These are phyloP conservation scores for Fusarium palustre DNA, from an alignment of 2,329 filamentous ascomycete genomes.

Conservation along the genomic window DNA sequence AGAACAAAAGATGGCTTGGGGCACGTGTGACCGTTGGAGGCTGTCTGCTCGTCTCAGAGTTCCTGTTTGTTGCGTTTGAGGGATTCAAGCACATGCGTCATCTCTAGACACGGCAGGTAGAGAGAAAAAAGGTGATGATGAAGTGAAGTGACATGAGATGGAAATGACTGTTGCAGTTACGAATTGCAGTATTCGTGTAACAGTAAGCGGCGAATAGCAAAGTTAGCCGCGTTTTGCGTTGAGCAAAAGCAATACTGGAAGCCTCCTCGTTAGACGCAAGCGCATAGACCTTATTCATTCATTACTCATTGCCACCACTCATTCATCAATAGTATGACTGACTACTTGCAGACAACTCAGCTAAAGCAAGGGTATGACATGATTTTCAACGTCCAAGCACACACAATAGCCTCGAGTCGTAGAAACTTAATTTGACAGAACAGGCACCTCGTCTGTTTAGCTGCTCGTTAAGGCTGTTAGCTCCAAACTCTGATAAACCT, in stretches of 20 bases:
- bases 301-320: not conserved
- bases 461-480: constrained; percentile 15
- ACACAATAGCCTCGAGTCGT: not conserved
- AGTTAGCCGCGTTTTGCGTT: constrained; percentile 34
- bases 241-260: not conserved
- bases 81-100: constrained; percentile 15
- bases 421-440: not conserved
- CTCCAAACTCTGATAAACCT: constrained; percentile 16
- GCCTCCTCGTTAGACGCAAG: constrained; percentile 5
- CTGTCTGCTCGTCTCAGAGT: constrained; percentile 7
- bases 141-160: constrained; percentile 9
- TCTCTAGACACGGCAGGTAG: not conserved
- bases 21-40: constrained; percentile 26
- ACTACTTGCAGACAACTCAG: not conserved
- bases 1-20: constrained; percentile 4
- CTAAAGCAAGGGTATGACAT: constrained; percentile 3
- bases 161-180: constrained; percentile 11
- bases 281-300: constrained; percentile 13
- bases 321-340: not conserved
- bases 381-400: constrained; percentile 5
- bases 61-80: not conserved
- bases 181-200: not conserved
- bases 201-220: constrained; percentile 9
- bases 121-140: not conserved
- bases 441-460: not conserved